Base-by-base conservation (phyloP, 805 yeast genomes). In the Monosporozyma yasuniensis region DNA sequence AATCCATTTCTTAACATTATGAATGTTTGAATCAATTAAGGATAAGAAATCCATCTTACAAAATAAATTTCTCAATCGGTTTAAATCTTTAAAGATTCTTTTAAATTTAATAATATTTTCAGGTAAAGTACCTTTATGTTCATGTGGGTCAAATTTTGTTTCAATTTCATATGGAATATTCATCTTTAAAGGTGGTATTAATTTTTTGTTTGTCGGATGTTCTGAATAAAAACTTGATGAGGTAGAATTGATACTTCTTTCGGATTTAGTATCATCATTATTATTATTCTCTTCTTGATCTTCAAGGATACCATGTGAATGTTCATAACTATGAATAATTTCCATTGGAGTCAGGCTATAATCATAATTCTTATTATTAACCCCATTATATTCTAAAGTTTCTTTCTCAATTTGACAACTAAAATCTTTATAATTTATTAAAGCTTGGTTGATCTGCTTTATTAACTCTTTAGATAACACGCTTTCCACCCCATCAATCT, bases 1-100 rank as follows among this genome's bases (percentile, higher is more conserved):
- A 23, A 59, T 52, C 74, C 74, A 71, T 4, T 47, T 46, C 19
- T 47, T 52, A 1, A 63, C 59, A 18, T 58, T 54, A 1, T 49
- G 30, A 27, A 57, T 50, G 21, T 58, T 57, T 9, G 38, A 38
- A 35, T 64, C 60, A 11, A 60, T 37, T 3, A 63, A 47, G 9
- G 53, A 42, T 7, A 56, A 54, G 42, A 61, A 42, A 35, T 59
- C 58, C 5, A 55, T 39, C 30, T 55, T 48, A 5, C 44, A 44
- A 5, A 69, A 45, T 21, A 19, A 21, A 12, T 28, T 39, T 19
- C 37, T 42, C 12, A 47, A 22, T 7, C 21, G 9, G 19, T 39
- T 39, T 9, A 47, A 12, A 41, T 42, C 45, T 42, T 16, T 41
- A 23, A 47, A 47, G 16, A 27, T 30, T 38, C 47, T 55, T 28